Base-by-base conservation (phyloP, 352 stramenopile species). In the Phytophthora rubi region DNA sequence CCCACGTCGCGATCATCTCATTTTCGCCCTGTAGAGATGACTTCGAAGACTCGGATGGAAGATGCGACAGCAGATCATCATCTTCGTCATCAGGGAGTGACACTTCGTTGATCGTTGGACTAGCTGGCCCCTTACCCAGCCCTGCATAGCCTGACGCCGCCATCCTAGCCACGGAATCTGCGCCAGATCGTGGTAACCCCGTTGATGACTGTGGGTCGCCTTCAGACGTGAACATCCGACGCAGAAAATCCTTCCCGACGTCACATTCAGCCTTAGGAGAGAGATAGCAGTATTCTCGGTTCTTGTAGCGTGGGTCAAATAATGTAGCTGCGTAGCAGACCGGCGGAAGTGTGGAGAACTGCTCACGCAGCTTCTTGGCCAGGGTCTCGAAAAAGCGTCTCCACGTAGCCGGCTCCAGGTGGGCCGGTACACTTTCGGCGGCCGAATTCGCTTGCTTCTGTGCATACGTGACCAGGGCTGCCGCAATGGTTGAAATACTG, bases 281-380 rank as follows among this genome's bases (percentile, higher is more conserved):
- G 48, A 92, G 48, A 71, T 92, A 94, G 65, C 87, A 94, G 58
- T 88, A 92, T 53, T 91, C 85, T 32, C 83, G 86, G 53, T 92
- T 83, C 64, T 94, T 94, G 75, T 94, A 94, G 5, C 87, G 84
- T 35, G 87, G 87, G 26, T 94, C 87, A 10, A 94, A 81, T 28
- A 94, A 70, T 16, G 87, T 93, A 9, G 87, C 85, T 3, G 87
- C 87, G 45, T 90, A 89, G 48, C 82, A 90, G 23, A 91, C 73
- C 18, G 83, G 39, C 1, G 84, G 82, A 15, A 92, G 37, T 37
- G 68, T 57, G 9, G 68, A 68, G 62, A 94, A 93, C 39, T 87
- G 76, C 8, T 79, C 65, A 6, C 85, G 84, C 37, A 94, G 37
- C 47, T 84, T 83, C 45, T 79, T 82, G 16, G 78, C 71, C 6